Base-by-base conservation (phyloP, 768 basidiomycete genomes). In the Suillus luteus region DNA sequence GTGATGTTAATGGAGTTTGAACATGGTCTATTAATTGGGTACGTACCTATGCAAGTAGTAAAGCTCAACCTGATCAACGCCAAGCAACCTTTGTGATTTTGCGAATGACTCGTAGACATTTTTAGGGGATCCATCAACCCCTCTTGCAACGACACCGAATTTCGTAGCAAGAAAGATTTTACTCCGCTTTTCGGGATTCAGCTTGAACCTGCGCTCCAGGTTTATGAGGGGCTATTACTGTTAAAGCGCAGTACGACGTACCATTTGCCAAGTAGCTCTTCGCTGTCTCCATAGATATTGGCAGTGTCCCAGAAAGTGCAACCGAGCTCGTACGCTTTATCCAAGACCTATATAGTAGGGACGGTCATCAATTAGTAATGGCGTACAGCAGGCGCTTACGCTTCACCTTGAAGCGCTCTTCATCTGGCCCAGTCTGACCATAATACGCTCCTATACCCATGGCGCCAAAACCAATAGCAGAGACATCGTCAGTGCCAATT, bases 81-180 rank as follows among this genome's bases (percentile, higher is more conserved):
- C 80, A 35, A 86, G 72, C 31, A 72, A 69, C 64, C 74, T 68
- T 49, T 87, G 71, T 0, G 83, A 83, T 60, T 62, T 75, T 17
- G 81, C 73, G 43, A 80, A 59, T 0, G 76, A 71, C 52, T 77
- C 67, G 5, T 72, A 75, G 12, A 80, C 78, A 61, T 83, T 81
- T 61, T 80, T 75, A 0, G 80, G 76, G n/a, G 78, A 76, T 31
- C 79, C 80, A 31, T 76, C 60, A 62, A 80, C 55, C 64, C 77
- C 61, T 17, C 57, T 27, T 22, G 46, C 55, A 2, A 64, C 59
- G 33, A 73, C 12, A 15, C 83, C 83, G 54, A 83, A 84, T 71
- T 90, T 89, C 22, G 86, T 87, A 2, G 86, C 86, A 22, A 90
- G 78, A 74, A 88, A 89, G 22, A 86, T 84, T 15, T 83, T 74